Evolutionary conservation across 352 stramenopile genomes (phyloP).

Genomic region (Globisporangium apiculatum): DNA sequence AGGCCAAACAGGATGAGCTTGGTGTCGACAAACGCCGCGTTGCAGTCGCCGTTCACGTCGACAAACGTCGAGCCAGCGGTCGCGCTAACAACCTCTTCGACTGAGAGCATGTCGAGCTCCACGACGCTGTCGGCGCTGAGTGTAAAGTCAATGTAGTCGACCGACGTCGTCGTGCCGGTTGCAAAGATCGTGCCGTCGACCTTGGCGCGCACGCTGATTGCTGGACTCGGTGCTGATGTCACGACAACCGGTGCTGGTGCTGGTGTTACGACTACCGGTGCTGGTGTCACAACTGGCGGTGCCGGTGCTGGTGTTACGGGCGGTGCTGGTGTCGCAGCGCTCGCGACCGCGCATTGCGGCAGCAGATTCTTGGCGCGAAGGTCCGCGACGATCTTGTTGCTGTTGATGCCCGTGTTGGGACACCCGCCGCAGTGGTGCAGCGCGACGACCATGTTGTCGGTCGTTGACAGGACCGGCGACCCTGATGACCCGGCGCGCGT

Average conservation of each 20-base stretch:
- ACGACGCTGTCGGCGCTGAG: slow-evolving; percentile 30
- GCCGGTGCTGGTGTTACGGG: slow-evolving; percentile 2
- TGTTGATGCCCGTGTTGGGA: slow-evolving; percentile 69
- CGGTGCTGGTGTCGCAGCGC: slow-evolving; percentile 2
- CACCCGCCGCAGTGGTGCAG: slow-evolving; percentile 76
- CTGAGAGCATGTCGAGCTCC: slow-evolving; percentile 59
- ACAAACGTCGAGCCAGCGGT: slow-evolving; percentile 20
- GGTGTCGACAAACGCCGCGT: slow-evolving; percentile 56
- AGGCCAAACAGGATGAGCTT: slow-evolving; percentile 49
- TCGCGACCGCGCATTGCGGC: slow-evolving; percentile 26
- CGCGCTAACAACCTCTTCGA: slow-evolving; percentile 26
- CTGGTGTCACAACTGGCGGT: slow-evolving; percentile 5
- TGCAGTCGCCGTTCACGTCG: slow-evolving; percentile 69
- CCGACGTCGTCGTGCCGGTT: slow-evolving; percentile 38
- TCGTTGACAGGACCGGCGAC: slow-evolving; percentile 49
- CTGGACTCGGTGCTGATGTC: slow-evolving; percentile 4
- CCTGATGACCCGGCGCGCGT: slow-evolving; percentile 66
- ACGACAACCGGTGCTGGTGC: background rate
- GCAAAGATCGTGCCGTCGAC: slow-evolving; percentile 63
- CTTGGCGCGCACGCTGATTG: slow-evolving; percentile 17
- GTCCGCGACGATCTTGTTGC: slow-evolving; percentile 47
- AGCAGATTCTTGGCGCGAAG: slow-evolving; percentile 35
- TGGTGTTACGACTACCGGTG: slow-evolving; percentile 2
- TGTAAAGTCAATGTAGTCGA: slow-evolving; percentile 64
- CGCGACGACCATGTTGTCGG: slow-evolving; percentile 55